These are phyloP conservation scores for Colletotrichum lentis DNA, from an alignment of 2,329 filamentous ascomycete genomes.

Conservation along the genomic window DNA sequence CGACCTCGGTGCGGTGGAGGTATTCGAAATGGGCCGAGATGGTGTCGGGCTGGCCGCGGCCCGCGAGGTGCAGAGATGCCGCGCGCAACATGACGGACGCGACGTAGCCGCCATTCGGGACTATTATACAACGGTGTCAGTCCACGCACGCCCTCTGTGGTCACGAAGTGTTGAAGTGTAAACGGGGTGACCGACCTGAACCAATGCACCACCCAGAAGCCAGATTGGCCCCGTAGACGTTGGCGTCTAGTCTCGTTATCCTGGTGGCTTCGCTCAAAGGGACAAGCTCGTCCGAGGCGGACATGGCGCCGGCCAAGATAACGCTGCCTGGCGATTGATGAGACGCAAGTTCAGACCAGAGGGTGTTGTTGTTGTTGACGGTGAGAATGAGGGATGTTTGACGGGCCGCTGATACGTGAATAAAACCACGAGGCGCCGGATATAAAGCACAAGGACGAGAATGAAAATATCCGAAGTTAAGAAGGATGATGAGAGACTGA, in stretches of 20 bases:
- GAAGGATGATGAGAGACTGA: background rate
- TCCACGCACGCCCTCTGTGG: background rate
- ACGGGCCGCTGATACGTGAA: no score
- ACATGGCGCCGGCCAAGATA: background rate
- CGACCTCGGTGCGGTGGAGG: conserved; percentile 50
- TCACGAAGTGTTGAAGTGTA: no score
- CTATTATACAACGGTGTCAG: conserved; percentile 38
- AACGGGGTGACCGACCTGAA: no score
- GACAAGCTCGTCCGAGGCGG: conserved; percentile 20
- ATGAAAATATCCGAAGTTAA: no score
- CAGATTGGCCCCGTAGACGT: conserved; percentile 42
- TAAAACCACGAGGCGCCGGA: no score
- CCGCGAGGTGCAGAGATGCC: conserved; percentile 47
- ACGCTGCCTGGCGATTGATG: background rate
- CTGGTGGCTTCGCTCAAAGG: conserved; percentile 41
- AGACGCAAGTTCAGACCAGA: background rate
- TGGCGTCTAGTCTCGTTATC: conserved; percentile 39
- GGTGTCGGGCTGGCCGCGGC: conserved; percentile 49
- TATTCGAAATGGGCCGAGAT: conserved; percentile 54
- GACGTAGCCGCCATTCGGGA: conserved; percentile 59
- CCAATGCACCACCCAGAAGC: conserved; percentile 42
- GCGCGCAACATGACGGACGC: conserved; percentile 52
- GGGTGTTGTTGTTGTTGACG: background rate
- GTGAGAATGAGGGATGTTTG: background rate
- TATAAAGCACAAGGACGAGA: background rate